Percentiles rank a stretch among this genome's conserved stretches.
Evolutionary conservation across 148 eudicot genomes (phyloP).

Genomic region (Vaccinium vitisidaea): DNA sequence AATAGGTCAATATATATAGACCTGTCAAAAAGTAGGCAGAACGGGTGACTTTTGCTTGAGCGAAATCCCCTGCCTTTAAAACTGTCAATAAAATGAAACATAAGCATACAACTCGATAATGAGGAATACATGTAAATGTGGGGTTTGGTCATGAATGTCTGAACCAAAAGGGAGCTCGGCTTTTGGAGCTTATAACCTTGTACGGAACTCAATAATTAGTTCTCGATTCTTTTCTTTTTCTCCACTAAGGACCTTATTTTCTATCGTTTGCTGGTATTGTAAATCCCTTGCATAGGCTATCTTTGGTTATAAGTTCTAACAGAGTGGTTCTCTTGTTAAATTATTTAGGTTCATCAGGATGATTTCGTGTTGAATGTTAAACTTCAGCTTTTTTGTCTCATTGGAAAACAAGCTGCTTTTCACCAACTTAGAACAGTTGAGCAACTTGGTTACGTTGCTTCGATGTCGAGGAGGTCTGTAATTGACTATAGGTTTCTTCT

Average conservation of each 20-base stretch:
- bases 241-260: not conserved
- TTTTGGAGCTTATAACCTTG: not conserved
- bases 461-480: not conserved
- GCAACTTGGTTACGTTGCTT: not conserved
- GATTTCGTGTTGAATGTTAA: not conserved
- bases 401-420: slow-evolving; percentile 7
- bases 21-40: no score
- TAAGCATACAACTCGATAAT: no score
- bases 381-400: slow-evolving; percentile 3
- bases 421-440: slow-evolving; percentile 8
- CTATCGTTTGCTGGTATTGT: not conserved
- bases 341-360: slow-evolving; percentile 1
- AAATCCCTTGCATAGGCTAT: not conserved
- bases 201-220: not conserved
- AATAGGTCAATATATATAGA: no score
- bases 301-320: not conserved
- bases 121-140: no score
- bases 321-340: not conserved
- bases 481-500: not conserved
- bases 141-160: no score
- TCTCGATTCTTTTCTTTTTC: not conserved
- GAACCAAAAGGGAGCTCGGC: no score
- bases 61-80: no score
- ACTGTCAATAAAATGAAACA: no score
- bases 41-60: no score